These are phyloP conservation scores for Trichophyton schoenleinii DNA, from an alignment of 2,329 filamentous ascomycete species.

Conservation along the genomic window DNA sequence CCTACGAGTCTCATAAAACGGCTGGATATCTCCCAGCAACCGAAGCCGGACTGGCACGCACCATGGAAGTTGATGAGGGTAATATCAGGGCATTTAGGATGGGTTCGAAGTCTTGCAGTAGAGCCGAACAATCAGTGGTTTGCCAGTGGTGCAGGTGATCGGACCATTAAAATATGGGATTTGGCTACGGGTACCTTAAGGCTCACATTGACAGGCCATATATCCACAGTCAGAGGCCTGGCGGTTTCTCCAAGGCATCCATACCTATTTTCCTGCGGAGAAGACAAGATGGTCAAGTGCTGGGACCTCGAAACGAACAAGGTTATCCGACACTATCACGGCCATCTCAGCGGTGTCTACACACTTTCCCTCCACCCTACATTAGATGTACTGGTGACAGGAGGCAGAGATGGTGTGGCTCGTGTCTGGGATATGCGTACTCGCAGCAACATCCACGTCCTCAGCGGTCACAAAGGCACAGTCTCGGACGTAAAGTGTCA, in stretches of 20 bases:
- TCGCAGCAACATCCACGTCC: constrained; percentile 85
- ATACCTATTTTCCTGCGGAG: constrained; percentile 93
- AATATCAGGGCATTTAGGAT: constrained; percentile 89
- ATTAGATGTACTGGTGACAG: constrained; percentile 86
- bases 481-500: constrained; percentile 84
- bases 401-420: constrained; percentile 85
- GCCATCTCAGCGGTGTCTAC: constrained; percentile 91
- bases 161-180: constrained; percentile 99
- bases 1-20: constrained; percentile 51
- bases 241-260: constrained; percentile 89
- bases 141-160: constrained; percentile 83
- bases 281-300: constrained; percentile 99
- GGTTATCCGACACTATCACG: constrained; percentile 94
- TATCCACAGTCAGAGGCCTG: constrained; percentile 81
- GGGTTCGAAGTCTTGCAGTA: constrained; percentile 79
- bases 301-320: constrained; percentile 99
- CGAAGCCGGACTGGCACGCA: constrained; percentile 87
- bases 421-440: constrained; percentile 99
- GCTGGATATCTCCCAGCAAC: constrained; percentile 49
- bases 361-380: constrained; percentile 87
- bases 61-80: constrained; percentile 98
- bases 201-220: constrained; percentile 84
- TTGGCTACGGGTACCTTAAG: constrained; percentile 73
- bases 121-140: constrained; percentile 98
- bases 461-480: constrained; percentile 81